phyloP scores from a whole-genome alignment of 257 asterid species.

The Nicotiana tomentosiformis region DNA sequence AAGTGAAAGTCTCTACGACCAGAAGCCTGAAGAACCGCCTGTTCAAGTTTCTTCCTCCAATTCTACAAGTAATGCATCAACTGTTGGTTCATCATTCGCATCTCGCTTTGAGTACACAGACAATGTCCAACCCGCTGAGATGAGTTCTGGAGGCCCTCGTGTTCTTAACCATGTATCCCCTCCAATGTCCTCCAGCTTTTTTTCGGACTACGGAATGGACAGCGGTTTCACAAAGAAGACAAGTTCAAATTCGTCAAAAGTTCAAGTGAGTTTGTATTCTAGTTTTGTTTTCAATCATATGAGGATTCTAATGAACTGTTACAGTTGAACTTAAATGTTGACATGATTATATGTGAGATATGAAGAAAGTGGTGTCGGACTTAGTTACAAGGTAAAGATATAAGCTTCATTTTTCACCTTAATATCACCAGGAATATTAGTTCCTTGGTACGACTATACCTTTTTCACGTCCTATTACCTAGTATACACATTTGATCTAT shows the following conservation, averaged over 20 bases:
- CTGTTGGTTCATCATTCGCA: constrained; percentile 39
- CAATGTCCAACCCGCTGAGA: constrained; percentile 60
- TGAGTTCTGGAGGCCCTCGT: constrained; percentile 52
- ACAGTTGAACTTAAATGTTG: not conserved
- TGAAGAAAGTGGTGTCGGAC: not conserved
- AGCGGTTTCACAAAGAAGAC: constrained; percentile 67
- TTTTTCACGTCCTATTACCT: not conserved
- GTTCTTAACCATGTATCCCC: constrained; percentile 60
- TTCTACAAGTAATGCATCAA: constrained; percentile 42
- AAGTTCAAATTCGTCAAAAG: constrained; percentile 60
- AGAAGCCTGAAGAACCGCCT: constrained; percentile 80
- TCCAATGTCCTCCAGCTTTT: constrained; percentile 59
- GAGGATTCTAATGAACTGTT: not conserved
- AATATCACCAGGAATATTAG: not conserved
- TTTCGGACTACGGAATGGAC: constrained; percentile 93
- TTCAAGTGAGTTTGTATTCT: constrained; percentile 44
- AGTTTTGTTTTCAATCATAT: not conserved
- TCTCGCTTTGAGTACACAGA: constrained; percentile 88
- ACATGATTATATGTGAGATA: not conserved
- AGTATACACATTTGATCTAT: not conserved
- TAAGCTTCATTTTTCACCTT: not conserved
- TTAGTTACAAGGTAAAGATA: not conserved
- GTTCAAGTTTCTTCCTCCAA: constrained; percentile 51
- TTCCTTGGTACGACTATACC: not conserved
- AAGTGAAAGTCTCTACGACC: constrained; percentile 88